Conservation (phyloP, 805 yeast genomes). For the Priceomyces haplophilus region DNA sequence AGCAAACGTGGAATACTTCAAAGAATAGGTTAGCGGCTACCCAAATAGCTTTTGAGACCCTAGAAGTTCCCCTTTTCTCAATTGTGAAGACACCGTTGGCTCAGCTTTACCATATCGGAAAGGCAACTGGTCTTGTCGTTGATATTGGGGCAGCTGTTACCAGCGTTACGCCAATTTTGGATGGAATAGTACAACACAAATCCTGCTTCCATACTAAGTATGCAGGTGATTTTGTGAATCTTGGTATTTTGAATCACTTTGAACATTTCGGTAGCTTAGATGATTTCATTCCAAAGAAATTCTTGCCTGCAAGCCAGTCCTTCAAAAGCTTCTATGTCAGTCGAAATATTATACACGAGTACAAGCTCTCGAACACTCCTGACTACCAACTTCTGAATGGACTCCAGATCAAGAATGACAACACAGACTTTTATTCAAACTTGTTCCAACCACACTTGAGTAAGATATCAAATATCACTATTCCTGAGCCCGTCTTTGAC, state of each 20-base stretch:
- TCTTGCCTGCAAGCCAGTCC: conserved; percentile 20
- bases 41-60: conserved; percentile 71
- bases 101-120: conserved; percentile 73
- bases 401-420: conserved; percentile 15
- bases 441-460: conserved; percentile 62
- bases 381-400: conserved; percentile 22
- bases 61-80: conserved; percentile 74
- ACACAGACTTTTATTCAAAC: conserved; percentile 49
- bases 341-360: conserved; percentile 33
- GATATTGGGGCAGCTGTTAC: conserved; percentile 74
- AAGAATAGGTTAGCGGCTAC: conserved; percentile 55
- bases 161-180: conserved; percentile 72
- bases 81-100: conserved; percentile 75
- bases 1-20: conserved; percentile 67
- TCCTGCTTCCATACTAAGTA: conserved; percentile 64
- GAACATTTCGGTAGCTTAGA: conserved; percentile 18
- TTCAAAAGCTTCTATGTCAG: conserved; percentile 37
- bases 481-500: conserved; percentile 37
- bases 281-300: conserved; percentile 18
- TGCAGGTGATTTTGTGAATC: conserved; percentile 82
- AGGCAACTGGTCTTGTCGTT: conserved; percentile 72
- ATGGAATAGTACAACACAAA: conserved; percentile 67
- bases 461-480: conserved; percentile 35
- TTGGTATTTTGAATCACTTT: conserved; percentile 54
- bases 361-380: conserved; percentile 25